Conservation (phyloP, 1,284 basidiomycete genomes). For the Boletellus dicymbophilus region DNA sequence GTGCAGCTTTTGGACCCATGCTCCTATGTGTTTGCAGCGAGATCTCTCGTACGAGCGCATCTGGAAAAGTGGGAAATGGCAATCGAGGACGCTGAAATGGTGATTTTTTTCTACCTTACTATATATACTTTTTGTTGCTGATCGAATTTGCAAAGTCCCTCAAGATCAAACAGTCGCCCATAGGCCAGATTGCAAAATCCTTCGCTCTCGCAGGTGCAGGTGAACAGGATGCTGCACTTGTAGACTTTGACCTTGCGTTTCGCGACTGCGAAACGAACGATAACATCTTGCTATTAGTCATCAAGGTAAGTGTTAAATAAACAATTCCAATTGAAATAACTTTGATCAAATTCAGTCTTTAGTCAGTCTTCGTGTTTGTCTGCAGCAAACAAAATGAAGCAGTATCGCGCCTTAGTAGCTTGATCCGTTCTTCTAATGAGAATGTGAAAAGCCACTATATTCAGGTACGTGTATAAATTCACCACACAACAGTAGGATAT, state of each 20-base stretch:
- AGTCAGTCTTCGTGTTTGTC: background rate
- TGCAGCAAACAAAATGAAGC: background rate
- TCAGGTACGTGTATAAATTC: too few species aligned
- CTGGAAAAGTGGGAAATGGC: background rate
- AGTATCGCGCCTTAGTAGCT: background rate
- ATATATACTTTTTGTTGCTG: too few species aligned
- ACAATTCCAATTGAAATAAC: background rate
- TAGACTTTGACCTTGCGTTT: background rate
- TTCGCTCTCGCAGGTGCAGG: background rate
- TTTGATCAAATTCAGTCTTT: background rate
- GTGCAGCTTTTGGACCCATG: background rate
- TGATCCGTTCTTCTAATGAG: background rate
- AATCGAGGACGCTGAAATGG: background rate
- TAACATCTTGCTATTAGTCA: background rate
- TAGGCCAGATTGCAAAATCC: constrained; percentile 1
- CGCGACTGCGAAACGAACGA: background rate
- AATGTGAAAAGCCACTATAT: background rate
- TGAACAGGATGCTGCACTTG: background rate
- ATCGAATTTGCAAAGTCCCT: background rate
- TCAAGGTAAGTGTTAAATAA: background rate
- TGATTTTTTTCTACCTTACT: background rate
- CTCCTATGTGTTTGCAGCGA: background rate
- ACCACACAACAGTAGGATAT: too few species aligned
- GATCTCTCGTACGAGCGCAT: background rate
- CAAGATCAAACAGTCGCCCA: background rate